Base-by-base conservation (phyloP, 208 protist genomes). In the Wallacemonas rigidus region DNA sequence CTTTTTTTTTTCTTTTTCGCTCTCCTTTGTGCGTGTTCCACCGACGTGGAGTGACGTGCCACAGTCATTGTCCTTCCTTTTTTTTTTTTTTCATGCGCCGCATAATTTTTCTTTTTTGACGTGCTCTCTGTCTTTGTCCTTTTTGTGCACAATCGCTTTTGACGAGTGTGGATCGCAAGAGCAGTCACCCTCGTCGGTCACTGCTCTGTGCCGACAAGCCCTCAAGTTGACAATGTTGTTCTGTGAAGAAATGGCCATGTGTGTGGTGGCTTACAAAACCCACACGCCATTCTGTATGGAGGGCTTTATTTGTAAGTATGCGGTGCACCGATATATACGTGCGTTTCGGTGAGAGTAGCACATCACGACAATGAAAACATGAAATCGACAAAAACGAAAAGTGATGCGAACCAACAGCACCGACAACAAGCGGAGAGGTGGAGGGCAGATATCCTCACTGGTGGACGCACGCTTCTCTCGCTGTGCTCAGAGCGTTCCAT, bases 11-110 rank as follows among this genome's bases (percentile, higher is more conserved):
- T 55, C 38, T 48, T 55, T 55, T 36, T 36, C 17, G 45, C 17
- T 55, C 45, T 7, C 12, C 39, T 71, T 65, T 2, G 53, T 72
- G 45, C 45, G 8, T 50, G 45, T 12, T 6, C 45, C 8, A 50
- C 45, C 1, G 6, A 50, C 12, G 6, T 50, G 12, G 45, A 12
- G 12, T 6, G 45, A 14, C 45, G 1, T 50, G 45, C 45, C 45
- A 50, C 45, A 7, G 17, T n/a, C 43, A 45, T 65, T 65, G 56
- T 65, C 26, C 60, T 39, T 47, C n/a, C 9, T 63, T 43, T 65
- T 38, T 53, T 53, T 65, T 50, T 65, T 50, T 65, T 56, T 7
- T n/a, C n/a, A 35, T n/a, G 7, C 11, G 38, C 56, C 5, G 38
- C 56, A 9, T 26, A 8, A 43, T 62, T 62, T 62, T 41, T 56